These are phyloP conservation scores for Aspergillus sp. DNA, from an alignment of 2,329 filamentous ascomycete species.

Conservation along the genomic window DNA sequence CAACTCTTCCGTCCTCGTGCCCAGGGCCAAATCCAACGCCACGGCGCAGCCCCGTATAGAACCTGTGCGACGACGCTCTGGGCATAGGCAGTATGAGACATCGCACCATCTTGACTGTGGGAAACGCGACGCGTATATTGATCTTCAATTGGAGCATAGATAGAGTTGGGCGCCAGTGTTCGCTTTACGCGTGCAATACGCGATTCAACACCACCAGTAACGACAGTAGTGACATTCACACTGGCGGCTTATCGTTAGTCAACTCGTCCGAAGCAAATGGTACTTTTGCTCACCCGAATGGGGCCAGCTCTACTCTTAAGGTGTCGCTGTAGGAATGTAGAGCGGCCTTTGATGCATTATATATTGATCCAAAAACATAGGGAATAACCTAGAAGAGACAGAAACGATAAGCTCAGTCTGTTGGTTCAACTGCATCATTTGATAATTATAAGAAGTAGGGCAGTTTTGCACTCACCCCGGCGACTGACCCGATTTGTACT, in stretches of 20 bases:
- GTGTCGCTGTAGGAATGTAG: constrained; percentile 60
- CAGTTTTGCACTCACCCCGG: constrained; percentile 30
- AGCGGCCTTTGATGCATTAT: constrained; percentile 62
- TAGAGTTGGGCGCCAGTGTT: constrained; percentile 46
- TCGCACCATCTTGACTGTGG: constrained; percentile 55
- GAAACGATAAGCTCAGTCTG: not conserved
- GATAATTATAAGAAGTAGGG: not conserved
- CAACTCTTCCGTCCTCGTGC: constrained; percentile 36
- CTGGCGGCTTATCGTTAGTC: constrained; percentile 25
- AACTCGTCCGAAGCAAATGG: not conserved
- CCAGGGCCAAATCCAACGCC: constrained; percentile 53
- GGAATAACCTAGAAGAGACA: constrained; percentile 36
- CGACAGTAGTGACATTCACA: constrained; percentile 53
- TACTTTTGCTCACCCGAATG: constrained; percentile 39
- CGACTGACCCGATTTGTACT: constrained; percentile 47
- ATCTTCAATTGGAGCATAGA: constrained; percentile 53
- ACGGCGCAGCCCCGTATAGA: constrained; percentile 46
- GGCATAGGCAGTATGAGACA: constrained; percentile 56
- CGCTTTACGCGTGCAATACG: constrained; percentile 57
- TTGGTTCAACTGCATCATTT: not conserved
- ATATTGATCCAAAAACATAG: constrained; percentile 49
- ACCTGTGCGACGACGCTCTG: constrained; percentile 55
- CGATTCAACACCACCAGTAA: constrained; percentile 62
- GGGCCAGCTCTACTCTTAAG: constrained; percentile 57
- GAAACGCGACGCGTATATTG: constrained; percentile 54